Percentiles rank a stretch among this genome's conserved stretches.
Conservation (phyloP, 257 asterid genomes). For the Solanum virginianum region DNA sequence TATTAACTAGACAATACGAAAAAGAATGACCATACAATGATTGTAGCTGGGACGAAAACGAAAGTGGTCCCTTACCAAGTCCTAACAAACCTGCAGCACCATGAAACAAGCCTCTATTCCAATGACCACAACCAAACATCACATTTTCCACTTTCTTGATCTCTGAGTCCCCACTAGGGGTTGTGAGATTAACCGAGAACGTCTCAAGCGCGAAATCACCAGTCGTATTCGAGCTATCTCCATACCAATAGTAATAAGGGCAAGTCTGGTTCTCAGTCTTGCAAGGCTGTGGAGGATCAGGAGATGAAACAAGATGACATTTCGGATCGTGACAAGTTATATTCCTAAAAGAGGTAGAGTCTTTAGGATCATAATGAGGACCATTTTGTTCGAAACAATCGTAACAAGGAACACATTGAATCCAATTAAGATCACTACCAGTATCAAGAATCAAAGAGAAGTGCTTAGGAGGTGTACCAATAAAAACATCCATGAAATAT, state of each 20-base stretch:
- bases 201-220: constrained; percentile 81
- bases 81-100: constrained; percentile 93
- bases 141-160: constrained; percentile 53
- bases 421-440: constrained; percentile 94
- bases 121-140: constrained; percentile 93
- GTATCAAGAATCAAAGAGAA: constrained; percentile 79
- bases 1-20: constrained; percentile 77
- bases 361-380: constrained; percentile 49
- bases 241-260: constrained; percentile 91
- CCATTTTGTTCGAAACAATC: constrained; percentile 89
- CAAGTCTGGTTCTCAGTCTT: constrained; percentile 34
- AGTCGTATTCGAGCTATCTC: constrained; percentile 82
- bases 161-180: constrained; percentile 22
- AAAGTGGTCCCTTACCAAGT: constrained; percentile 65
- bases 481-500: constrained; percentile 79
- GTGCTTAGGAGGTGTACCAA: constrained; percentile 87
- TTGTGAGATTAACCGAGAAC: constrained; percentile 69
- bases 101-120: constrained; percentile 88
- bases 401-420: constrained; percentile 76
- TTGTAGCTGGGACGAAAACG: constrained; percentile 73
- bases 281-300: constrained; percentile 57
- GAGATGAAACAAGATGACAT: constrained; percentile 66
- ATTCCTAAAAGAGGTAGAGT: constrained; percentile 40
- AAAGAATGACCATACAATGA: constrained; percentile 61
- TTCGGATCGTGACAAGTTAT: constrained; percentile 62